A percentile compares a stretch with the other conserved stretches of the same genome.
phyloP scores from a whole-genome alignment of 352 stramenopile species.

The Phytophthora pini region DNA sequence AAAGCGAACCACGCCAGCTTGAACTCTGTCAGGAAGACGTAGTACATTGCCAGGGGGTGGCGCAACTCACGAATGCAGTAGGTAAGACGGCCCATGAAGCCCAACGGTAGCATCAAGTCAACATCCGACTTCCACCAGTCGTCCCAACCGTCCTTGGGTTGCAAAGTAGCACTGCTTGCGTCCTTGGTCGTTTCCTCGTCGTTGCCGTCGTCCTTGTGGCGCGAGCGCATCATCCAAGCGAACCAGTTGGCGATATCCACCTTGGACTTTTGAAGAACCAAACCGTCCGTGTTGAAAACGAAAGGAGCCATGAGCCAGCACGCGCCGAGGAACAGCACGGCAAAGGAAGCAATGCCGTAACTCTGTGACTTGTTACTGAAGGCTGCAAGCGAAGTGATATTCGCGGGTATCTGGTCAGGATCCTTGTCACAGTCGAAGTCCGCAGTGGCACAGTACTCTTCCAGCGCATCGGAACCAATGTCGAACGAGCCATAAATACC shows the following conservation, averaged over 20 bases:
- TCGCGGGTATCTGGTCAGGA: conserved; percentile 61
- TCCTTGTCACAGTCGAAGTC: conserved; percentile 58
- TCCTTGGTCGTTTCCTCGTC: conserved; percentile 49
- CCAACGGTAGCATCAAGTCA: conserved; percentile 73
- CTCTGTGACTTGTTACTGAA: conserved; percentile 72
- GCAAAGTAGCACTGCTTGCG: conserved; percentile 41
- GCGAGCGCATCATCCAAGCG: conserved; percentile 79
- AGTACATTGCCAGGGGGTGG: conserved; percentile 84
- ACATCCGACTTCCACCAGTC: conserved; percentile 80
- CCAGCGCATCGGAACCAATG: conserved; percentile 53
- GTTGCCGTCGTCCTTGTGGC: conserved; percentile 48
- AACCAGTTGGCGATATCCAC: conserved; percentile 87
- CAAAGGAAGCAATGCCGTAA: conserved; percentile 84
- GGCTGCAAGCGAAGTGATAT: conserved; percentile 68
- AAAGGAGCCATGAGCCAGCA: conserved; percentile 88
- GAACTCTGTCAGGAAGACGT: conserved; percentile 82
- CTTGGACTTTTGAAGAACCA: conserved; percentile 85
- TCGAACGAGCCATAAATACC: conserved; percentile 81
- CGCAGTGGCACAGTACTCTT: conserved; percentile 59
- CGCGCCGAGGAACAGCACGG: conserved; percentile 79
- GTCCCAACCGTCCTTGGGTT: conserved; percentile 73
- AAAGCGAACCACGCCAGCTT: conserved; percentile 48
- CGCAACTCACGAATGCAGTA: conserved; percentile 84
- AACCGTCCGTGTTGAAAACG: conserved; percentile 90
- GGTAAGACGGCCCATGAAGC: conserved; percentile 71